Conservation (phyloP, 148 eudicot genomes). For the Vaccinium darrowii region DNA sequence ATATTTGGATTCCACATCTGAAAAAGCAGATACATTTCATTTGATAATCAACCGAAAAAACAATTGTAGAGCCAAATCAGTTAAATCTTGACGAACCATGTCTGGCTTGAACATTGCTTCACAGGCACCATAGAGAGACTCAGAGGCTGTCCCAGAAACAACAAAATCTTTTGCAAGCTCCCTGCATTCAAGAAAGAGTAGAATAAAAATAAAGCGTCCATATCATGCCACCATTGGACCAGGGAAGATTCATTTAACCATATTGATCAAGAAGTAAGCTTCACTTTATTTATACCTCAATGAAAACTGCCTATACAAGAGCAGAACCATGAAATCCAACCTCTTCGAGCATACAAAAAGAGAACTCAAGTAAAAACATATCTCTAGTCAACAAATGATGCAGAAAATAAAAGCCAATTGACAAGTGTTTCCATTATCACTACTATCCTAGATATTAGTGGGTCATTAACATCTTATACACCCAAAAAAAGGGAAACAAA, state of each 20-base stretch:
- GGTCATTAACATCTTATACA: neutral
- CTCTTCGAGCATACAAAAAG: neutral
- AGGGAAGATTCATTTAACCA: conserved; percentile 10
- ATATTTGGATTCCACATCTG: neutral
- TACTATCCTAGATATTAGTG: neutral
- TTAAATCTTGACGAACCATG: conserved; percentile 53
- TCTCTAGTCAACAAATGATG: too few species aligned
- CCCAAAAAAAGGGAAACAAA: neutral
- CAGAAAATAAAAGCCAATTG: neutral
- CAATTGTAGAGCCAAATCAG: neutral
- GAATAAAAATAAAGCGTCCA: neutral
- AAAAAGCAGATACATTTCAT: neutral
- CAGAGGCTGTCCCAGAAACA: conserved; percentile 94
- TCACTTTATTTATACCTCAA: neutral
- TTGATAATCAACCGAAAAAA: neutral
- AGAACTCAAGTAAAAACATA: neutral
- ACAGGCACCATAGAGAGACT: conserved; percentile 96
- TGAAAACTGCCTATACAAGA: neutral
- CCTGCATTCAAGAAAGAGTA: conserved; percentile 30
- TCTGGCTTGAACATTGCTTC: conserved; percentile 98
- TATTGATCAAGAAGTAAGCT: neutral
- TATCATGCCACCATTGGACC: neutral
- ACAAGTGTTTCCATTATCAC: neutral
- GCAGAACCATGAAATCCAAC: neutral
- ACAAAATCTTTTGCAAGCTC: conserved; percentile 99